These are phyloP conservation scores for Aspergillus nidulans DNA, from an alignment of 495 filamentous ascomycete species.

Conservation along the genomic window DNA sequence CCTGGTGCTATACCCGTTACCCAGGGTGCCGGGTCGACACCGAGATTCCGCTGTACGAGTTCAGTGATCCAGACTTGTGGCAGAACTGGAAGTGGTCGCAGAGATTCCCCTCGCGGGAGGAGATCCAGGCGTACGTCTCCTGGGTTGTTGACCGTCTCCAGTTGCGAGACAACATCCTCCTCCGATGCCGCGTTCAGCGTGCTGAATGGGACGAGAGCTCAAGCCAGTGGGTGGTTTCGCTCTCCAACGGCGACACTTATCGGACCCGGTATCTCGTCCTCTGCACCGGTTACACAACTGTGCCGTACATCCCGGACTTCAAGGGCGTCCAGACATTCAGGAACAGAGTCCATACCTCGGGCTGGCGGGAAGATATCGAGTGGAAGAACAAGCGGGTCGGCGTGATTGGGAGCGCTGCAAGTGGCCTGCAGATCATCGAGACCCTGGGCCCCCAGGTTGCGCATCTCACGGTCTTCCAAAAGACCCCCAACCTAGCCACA, in stretches of 20 bases:
- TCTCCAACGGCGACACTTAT: background rate
- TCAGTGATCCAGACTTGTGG: background rate
- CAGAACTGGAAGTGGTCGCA: constrained; percentile 1
- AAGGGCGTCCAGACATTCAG: background rate
- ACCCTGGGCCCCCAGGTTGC: background rate
- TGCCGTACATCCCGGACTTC: background rate
- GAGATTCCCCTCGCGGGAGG: background rate
- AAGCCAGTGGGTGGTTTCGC: background rate
- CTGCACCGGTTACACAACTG: background rate
- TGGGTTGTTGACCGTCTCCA: background rate
- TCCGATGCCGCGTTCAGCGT: background rate
- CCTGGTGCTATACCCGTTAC: background rate
- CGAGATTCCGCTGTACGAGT: background rate
- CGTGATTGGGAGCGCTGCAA: constrained; percentile 58
- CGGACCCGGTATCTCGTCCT: background rate
- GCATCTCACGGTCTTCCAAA: background rate
- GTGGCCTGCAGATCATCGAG: constrained; percentile 53
- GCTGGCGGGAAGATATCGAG: constrained; percentile 46
- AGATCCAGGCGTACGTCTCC: background rate
- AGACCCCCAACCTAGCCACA: background rate
- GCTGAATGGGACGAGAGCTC: background rate
- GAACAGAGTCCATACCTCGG: constrained; percentile 37
- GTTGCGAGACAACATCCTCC: background rate
- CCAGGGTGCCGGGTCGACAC: background rate
- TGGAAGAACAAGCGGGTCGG: constrained; percentile 42